Evolutionary conservation across 2,329 filamentous ascomycete species (phyloP).

Genomic region (Colletotrichum destructivum): DNA sequence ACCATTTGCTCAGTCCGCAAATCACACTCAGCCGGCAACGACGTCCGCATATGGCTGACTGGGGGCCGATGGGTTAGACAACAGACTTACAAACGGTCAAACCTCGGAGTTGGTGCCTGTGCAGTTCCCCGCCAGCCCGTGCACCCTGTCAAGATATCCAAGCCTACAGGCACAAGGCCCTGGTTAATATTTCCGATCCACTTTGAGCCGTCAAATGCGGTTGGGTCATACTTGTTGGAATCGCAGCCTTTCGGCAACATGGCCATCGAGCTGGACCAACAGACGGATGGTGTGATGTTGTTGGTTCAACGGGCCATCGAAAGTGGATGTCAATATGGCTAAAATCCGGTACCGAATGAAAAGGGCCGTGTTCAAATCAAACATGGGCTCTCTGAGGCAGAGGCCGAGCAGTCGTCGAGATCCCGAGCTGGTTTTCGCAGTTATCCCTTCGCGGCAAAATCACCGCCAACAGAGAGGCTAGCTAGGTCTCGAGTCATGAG

Average conservation of each 20-base stretch:
- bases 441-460: not conserved
- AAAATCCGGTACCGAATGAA: not conserved
- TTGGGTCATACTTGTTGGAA: not conserved
- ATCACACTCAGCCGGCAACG: not conserved
- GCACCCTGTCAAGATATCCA: not conserved
- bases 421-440: not conserved
- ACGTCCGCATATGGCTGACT: not conserved
- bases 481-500: not conserved
- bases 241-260: not conserved
- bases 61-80: not conserved
- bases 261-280: not conserved
- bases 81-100: constrained; percentile 4
- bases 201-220: not conserved
- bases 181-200: not conserved
- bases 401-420: not conserved
- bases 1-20: not conserved
- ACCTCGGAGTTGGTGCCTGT: constrained; percentile 1
- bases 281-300: not conserved
- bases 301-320: not conserved
- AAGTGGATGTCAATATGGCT: not conserved
- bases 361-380: not conserved
- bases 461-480: not conserved
- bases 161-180: constrained; percentile 3
- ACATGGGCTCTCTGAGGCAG: not conserved
- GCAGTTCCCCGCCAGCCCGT: not conserved